These are phyloP conservation scores for Protomyces inouyei DNA, from an alignment of 1,139 yeast genomes.

Conservation along the genomic window DNA sequence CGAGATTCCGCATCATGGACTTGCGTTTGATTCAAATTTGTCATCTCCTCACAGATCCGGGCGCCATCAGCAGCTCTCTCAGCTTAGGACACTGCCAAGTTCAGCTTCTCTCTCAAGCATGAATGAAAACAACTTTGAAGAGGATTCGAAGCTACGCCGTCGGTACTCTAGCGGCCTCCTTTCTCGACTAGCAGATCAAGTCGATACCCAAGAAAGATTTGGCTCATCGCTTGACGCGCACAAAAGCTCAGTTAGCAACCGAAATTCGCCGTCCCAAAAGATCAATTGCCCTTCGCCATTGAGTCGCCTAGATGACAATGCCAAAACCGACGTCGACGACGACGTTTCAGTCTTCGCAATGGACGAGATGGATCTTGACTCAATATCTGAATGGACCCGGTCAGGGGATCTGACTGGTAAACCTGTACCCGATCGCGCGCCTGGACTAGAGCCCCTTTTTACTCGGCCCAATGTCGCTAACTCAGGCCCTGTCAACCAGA, in stretches of 20 bases:
- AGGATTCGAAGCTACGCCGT: neutral
- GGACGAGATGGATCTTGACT: neutral
- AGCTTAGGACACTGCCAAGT: conserved; percentile 10
- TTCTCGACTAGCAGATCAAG: neutral
- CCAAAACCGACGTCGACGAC: neutral
- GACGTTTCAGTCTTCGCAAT: conserved; percentile 8
- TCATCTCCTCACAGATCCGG: neutral
- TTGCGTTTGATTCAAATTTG: neutral
- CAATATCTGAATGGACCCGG: neutral
- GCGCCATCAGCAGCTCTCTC: neutral
- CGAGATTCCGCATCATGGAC: neutral
- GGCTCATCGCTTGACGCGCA: conserved; percentile 8
- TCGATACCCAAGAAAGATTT: neutral
- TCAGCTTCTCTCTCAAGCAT: conserved; percentile 3
- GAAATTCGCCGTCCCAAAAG: neutral
- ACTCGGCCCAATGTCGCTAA: neutral
- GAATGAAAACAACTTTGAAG: neutral
- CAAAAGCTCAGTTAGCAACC: neutral
- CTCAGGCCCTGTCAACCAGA: neutral
- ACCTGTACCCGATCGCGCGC: neutral
- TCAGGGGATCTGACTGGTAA: too few relatives aligned
- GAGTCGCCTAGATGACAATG: neutral
- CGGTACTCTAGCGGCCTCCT: conserved; percentile 21
- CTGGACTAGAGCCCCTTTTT: neutral
- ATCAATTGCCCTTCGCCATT: neutral